Percentiles rank a stretch among this genome's conserved stretches.
Evolutionary conservation across 2,329 filamentous ascomycete genomes (phyloP).

Genomic region (Triangularia verruculosa): DNA sequence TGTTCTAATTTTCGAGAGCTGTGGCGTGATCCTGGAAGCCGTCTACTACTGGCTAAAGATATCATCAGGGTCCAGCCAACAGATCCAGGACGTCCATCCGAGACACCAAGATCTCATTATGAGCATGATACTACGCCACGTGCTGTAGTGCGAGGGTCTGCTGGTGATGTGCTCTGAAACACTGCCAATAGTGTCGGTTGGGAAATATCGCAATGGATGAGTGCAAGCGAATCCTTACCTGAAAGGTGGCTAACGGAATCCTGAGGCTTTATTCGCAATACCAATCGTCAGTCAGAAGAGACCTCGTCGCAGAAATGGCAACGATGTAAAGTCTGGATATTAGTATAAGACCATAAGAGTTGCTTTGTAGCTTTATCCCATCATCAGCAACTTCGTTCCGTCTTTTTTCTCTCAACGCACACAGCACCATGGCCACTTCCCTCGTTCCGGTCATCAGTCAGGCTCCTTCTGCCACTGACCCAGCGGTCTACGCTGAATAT

Average conservation of each 20-base stretch:
- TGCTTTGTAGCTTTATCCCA: background rate
- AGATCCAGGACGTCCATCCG: background rate
- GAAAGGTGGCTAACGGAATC: background rate
- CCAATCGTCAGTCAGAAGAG: background rate
- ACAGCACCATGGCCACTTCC: background rate
- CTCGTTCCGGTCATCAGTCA: slow-evolving; percentile 4
- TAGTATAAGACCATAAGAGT: background rate
- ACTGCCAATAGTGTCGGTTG: background rate
- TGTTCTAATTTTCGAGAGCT: background rate
- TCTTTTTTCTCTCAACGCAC: background rate
- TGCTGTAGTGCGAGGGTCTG: background rate
- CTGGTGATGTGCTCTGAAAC: background rate
- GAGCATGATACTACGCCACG: background rate
- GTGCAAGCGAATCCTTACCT: background rate
- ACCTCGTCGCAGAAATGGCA: background rate
- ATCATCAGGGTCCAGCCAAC: too few species aligned
- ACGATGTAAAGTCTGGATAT: background rate
- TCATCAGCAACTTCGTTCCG: background rate
- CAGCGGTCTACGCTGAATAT: slow-evolving; percentile 38
- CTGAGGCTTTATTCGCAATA: slow-evolving; percentile 3
- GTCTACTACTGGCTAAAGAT: background rate
- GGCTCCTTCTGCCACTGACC: slow-evolving; percentile 32
- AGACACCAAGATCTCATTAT: background rate
- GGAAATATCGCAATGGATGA: background rate
- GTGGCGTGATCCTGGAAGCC: background rate